These are phyloP conservation scores for Solanum bukasovii DNA, from an alignment of 257 asterid genomes.

Conservation along the genomic window DNA sequence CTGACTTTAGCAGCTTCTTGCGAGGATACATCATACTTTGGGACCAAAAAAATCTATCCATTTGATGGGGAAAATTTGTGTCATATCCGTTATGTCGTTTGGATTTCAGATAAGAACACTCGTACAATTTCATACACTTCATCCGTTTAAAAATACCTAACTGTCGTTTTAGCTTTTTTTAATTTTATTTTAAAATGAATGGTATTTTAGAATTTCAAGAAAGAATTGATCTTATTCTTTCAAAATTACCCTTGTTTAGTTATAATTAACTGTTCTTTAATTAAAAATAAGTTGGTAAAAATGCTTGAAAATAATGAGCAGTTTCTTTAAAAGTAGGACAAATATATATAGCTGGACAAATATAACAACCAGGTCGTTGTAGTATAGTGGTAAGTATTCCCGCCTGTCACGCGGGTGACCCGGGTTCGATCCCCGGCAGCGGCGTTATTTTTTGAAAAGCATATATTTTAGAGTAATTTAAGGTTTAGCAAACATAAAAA, in stretches of 20 bases:
- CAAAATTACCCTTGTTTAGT: background rate
- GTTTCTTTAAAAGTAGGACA: background rate
- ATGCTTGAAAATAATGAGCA: background rate
- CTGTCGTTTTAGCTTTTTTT: background rate
- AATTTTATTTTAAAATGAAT: too few relatives aligned
- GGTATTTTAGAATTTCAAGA: background rate
- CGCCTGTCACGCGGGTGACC: slow-evolving; percentile 99
- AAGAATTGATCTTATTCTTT: background rate
- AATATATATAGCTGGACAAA: too few relatives aligned
- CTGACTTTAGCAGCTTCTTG: background rate
- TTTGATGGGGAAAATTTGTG: background rate
- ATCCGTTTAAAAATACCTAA: too few relatives aligned
- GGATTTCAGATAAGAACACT: background rate
- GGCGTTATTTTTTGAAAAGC: slow-evolving; percentile 18
- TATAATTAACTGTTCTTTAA: too few relatives aligned
- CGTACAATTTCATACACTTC: background rate
- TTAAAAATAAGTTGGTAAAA: too few relatives aligned
- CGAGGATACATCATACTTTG: background rate
- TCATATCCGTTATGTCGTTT: background rate
- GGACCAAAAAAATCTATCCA: background rate
- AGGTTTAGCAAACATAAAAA: too few relatives aligned
- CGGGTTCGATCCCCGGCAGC: slow-evolving; percentile 99
- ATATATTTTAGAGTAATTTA: too few relatives aligned
- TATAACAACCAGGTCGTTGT: background rate
- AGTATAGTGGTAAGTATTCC: slow-evolving; percentile 2